Base-by-base conservation (phyloP, 2,329 filamentous ascomycete genomes). In the Aspergillus sp. region DNA sequence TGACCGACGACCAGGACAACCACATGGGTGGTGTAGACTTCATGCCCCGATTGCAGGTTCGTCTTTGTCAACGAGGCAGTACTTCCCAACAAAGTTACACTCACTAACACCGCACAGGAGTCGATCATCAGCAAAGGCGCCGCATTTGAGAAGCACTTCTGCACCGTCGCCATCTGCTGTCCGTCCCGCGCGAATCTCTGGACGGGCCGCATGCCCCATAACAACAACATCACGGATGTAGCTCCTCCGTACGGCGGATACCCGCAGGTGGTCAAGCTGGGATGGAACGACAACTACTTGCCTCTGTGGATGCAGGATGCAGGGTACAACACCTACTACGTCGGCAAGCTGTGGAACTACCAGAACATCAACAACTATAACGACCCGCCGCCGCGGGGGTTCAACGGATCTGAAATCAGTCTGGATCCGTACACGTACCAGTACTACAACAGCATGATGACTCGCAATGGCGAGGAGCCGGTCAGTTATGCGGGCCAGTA, bases 281-380 rank as follows among this genome's bases (percentile, higher is more conserved):
- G 87, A 0, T 77, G 83, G 54, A 88, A 89, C 53, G 78, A 85
- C 1, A 80, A 86, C 32, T 89, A 87, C 55, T 76, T 90, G 0
- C 87, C 87, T 0, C 66, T 89, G 0, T 90, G 87, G 86, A 70
- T 91, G n/a, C 84, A 88, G 58, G 67, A 80, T 3, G 82, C 81
- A 0, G 86, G 86, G 0, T 89, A 89, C 64, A 81, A 83, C 58
- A 89, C 87, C 0, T 89, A 88, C 62, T 90, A 89, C 60, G 83
- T 82, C 0, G 88, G 70, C 13, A 90, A 91, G 64, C 74, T 89
- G 4, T 86, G 87, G 71, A 90, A 90, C 58, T 76, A 79, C 0
- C 85, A 88, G 47, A 81, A 74, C 0, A 74, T 81, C 1, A 62
- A 76, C 0, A 89, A 87, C 53, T 89, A 88, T 63, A 71, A 86